Percentiles rank a stretch among this genome's conserved stretches.
These are phyloP conservation scores for Escovopsis weberi DNA, from an alignment of 2,329 filamentous ascomycete species.

Conservation along the genomic window DNA sequence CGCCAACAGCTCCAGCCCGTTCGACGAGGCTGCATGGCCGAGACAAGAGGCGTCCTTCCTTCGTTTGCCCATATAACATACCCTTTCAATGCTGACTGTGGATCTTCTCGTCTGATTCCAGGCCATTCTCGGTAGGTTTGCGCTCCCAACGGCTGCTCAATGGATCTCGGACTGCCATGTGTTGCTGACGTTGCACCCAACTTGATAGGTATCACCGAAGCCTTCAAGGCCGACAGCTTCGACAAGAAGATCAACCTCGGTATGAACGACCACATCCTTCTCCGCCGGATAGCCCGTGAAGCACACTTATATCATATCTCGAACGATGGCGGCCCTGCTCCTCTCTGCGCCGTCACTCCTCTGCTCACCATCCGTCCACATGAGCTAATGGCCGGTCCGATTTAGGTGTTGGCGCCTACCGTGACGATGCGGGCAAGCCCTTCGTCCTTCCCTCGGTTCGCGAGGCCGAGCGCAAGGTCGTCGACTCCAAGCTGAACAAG, in stretches of 20 bases:
- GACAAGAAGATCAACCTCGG: conserved; percentile 96
- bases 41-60: neutral
- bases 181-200: conserved; percentile 10
- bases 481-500: conserved; percentile 72
- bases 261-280: conserved; percentile 22
- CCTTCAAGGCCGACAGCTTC: conserved; percentile 94
- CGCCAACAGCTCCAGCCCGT: neutral
- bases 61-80: neutral
- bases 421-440: conserved; percentile 94
- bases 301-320: neutral
- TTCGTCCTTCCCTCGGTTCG: conserved; percentile 92
- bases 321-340: neutral
- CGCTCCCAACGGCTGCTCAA: conserved; percentile 1
- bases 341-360: conserved; percentile 4
- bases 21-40: neutral
- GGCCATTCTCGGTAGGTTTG: conserved; percentile 59
- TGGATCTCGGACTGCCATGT: neutral
- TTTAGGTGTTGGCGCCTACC: conserved; percentile 87
- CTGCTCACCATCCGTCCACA: conserved; percentile 5
- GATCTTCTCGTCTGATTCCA: conserved; percentile 15
- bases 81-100: neutral
- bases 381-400: neutral
- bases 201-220: conserved; percentile 71
- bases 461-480: conserved; percentile 74
- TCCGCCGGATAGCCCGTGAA: conserved; percentile 4